Evolutionary conservation across 257 asterid genomes (phyloP), one percentile per base, ranked within the genome.

Genomic region (Solanum chiquidenum): DNA sequence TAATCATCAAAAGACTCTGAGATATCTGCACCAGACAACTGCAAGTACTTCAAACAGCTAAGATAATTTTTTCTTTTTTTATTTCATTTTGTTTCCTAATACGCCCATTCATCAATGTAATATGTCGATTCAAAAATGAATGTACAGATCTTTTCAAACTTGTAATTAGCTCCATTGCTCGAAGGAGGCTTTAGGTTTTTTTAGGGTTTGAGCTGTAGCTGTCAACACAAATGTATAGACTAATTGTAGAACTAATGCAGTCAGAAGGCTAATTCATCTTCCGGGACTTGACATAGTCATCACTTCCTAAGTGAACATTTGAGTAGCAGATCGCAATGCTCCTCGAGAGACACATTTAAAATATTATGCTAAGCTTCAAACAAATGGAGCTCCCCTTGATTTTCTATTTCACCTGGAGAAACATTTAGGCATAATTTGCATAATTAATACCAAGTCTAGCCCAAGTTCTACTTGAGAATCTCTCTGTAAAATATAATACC

Each of bases 1-100:
- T 12, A 89, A 91, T 87, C 93, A 88, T 38, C 89, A 60, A 60
- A 91, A 87, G 79, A 91, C 94, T 1, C 84, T 93, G 16, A 88
- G 89, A 66, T 88, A 88, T 89, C 83, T 91, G 10, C 92, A 88
- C 86, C 88, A 83, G 31, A 90, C 89, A 84, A 87, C 85, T 77
- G 40, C 58, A 35, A 35, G 38, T 58, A 5, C 40, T 29, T 62
- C 27, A 46, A 85, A 37, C 89, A 85, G 88, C 68, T 52, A 58
- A 38, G 58, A 38, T 6, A 38, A 38, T 14, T 5, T 37, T 3
- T 49, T 5, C 60, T 2, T 34, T 10, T 1, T 23, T 38, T 14
- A 8, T 49, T 49, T 5, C 2, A 12, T 37, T 75, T 40, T 73
- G 16, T 4, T 64, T 25, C 16, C 1, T 64, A 10, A 11, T 66